These are phyloP conservation scores for Tolypocladium cylindrosporum DNA, from an alignment of 2,329 filamentous ascomycete species.

Conservation along the genomic window DNA sequence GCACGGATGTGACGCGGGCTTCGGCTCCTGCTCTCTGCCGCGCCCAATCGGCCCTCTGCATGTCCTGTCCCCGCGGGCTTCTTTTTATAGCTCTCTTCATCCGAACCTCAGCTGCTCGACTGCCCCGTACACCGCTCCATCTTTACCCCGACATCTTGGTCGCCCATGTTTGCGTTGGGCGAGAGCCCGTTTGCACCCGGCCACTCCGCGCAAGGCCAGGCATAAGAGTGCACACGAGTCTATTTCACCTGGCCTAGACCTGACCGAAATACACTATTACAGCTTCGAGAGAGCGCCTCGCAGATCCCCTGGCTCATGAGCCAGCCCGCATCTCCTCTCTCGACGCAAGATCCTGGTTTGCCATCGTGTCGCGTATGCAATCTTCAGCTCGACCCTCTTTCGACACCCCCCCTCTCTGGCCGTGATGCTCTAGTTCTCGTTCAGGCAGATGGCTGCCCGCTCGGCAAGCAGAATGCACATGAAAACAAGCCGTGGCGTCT, in stretches of 20 bases:
- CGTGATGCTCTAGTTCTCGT: background rate
- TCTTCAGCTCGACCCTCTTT: background rate
- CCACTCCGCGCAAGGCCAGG: background rate
- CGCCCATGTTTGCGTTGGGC: too few relatives aligned
- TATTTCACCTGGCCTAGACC: background rate
- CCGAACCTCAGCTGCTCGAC: too few relatives aligned
- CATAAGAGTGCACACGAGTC: background rate
- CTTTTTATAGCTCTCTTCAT: too few relatives aligned
- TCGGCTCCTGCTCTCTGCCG: too few relatives aligned
- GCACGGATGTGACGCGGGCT: too few relatives aligned
- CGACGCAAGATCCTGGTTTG: too few relatives aligned
- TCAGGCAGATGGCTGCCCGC: background rate
- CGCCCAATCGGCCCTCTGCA: too few relatives aligned
- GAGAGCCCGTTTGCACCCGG: too few relatives aligned
- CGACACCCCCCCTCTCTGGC: background rate
- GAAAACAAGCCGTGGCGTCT: background rate
- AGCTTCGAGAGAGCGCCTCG: background rate
- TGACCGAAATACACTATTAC: background rate
- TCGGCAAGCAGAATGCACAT: background rate
- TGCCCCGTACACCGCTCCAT: too few relatives aligned
- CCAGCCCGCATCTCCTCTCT: background rate
- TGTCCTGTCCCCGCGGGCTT: too few relatives aligned
- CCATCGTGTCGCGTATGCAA: background rate
- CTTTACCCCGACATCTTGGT: too few relatives aligned
- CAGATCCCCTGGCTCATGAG: background rate